phyloP scores from a whole-genome alignment of 768 basidiomycete genomes.

The Tylopilus sp. region DNA sequence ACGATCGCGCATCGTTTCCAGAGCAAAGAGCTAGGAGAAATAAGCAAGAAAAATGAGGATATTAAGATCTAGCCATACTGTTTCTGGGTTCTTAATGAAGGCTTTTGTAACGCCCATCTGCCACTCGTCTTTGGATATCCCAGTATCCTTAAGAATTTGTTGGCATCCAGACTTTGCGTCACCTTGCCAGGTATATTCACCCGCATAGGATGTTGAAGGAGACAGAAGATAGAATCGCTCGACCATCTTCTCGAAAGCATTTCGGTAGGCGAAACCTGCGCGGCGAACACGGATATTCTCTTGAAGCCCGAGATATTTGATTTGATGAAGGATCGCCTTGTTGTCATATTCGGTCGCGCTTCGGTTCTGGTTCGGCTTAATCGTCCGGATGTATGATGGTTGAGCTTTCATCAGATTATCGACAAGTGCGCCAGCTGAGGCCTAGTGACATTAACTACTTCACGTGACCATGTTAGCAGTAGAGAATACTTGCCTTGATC shows the following conservation, averaged over 20 bases:
- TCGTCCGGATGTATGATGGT: constrained; percentile 97
- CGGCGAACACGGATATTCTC: constrained; percentile 98
- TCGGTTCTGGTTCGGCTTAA: constrained; percentile 98
- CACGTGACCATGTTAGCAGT: background rate
- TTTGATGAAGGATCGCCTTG: constrained; percentile 96
- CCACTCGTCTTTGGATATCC: constrained; percentile 97
- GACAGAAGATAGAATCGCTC: constrained; percentile 97
- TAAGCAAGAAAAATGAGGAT: background rate
- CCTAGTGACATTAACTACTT: constrained; percentile 36
- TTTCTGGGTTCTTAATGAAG: constrained; percentile 99
- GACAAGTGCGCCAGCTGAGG: constrained; percentile 93
- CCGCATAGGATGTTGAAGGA: constrained; percentile 93
- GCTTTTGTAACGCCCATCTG: constrained; percentile 99
- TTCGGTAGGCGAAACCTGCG: constrained; percentile 97
- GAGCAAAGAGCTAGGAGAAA: constrained; percentile 75
- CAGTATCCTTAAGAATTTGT: constrained; percentile 90
- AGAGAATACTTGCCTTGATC: constrained; percentile 66
- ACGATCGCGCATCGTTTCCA: constrained; percentile 97
- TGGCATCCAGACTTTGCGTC: constrained; percentile 89
- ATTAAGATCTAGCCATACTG: constrained; percentile 47
- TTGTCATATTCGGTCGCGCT: constrained; percentile 88
- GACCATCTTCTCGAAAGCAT: constrained; percentile 99
- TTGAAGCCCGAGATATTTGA: constrained; percentile 97
- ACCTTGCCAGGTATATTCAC: constrained; percentile 96
- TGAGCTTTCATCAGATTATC: constrained; percentile 97